These are phyloP conservation scores for Entomortierella lignicola DNA, from an alignment of 192 early-diverging fungal genomes.

Conservation along the genomic window DNA sequence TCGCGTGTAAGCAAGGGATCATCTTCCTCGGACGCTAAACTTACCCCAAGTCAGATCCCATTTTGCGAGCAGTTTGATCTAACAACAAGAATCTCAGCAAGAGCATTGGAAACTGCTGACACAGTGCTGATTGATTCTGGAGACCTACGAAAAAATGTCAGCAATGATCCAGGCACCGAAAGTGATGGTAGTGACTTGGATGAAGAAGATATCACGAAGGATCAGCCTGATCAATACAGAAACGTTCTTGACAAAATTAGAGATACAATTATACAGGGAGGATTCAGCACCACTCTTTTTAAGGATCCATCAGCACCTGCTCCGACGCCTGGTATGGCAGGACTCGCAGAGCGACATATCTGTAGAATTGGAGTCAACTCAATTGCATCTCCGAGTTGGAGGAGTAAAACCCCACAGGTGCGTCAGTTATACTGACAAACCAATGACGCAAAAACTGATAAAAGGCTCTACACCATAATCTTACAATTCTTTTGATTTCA, in stretches of 20 bases:
- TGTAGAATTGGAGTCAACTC: slow-evolving; percentile 86
- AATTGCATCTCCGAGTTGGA: slow-evolving; percentile 86
- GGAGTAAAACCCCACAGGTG: slow-evolving; percentile 65
- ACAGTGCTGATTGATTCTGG: slow-evolving; percentile 60
- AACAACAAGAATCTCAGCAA: slow-evolving; percentile 76
- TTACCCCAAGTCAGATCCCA: slow-evolving; percentile 52
- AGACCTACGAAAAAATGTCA: slow-evolving; percentile 30
- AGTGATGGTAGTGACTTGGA: slow-evolving; percentile 33
- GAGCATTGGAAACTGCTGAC: slow-evolving; percentile 65
- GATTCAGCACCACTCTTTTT: slow-evolving; percentile 67
- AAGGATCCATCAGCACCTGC: slow-evolving; percentile 37
- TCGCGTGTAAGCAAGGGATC: slow-evolving; percentile 22
- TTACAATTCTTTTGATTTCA: background rate
- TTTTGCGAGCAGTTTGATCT: slow-evolving; percentile 91
- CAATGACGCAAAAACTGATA: too few species aligned
- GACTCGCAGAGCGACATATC: slow-evolving; percentile 65
- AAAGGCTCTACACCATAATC: too few species aligned
- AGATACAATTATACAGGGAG: slow-evolving; percentile 69
- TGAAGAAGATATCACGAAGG: background rate
- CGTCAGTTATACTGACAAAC: background rate
- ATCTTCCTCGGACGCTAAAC: background rate
- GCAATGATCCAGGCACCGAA: slow-evolving; percentile 29
- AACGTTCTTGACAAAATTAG: slow-evolving; percentile 62
- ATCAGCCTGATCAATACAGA: slow-evolving; percentile 55
- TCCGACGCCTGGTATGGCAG: slow-evolving; percentile 34